Conservation (phyloP, 108 stramenopile species). For the Licmophora abbreviata region DNA sequence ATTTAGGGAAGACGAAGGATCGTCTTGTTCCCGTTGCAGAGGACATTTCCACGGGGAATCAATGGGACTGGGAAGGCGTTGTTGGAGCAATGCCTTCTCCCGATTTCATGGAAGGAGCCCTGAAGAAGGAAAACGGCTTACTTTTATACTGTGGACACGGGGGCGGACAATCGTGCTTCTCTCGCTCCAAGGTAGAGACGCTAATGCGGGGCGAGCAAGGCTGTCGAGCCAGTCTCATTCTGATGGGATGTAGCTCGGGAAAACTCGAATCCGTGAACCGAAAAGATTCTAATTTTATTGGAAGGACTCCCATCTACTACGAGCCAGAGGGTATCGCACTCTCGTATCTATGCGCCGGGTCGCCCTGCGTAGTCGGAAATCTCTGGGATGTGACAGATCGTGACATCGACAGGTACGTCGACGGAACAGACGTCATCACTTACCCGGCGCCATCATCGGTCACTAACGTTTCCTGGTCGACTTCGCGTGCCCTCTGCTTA, state of each 20-base stretch:
- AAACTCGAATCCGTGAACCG: slow-evolving; percentile 68
- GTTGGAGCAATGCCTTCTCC: slow-evolving; percentile 55
- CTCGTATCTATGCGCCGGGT: slow-evolving; percentile 83
- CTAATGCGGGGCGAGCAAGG: slow-evolving; percentile 23
- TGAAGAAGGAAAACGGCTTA: slow-evolving; percentile 50
- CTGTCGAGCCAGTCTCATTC: slow-evolving; percentile 47
- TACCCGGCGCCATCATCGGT: slow-evolving; percentile 12
- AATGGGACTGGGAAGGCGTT: slow-evolving; percentile 73
- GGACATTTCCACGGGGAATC: slow-evolving; percentile 16
- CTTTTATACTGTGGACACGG: slow-evolving; percentile 96
- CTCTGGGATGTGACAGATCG: slow-evolving; percentile 98
- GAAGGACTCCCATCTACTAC: slow-evolving; percentile 41
- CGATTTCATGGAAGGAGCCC: slow-evolving; percentile 38
- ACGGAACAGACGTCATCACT: too few relatives aligned
- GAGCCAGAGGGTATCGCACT: slow-evolving; percentile 93
- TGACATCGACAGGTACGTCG: slow-evolving; percentile 91
- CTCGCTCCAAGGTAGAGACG: slow-evolving; percentile 56
- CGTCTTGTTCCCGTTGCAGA: slow-evolving; percentile 65
- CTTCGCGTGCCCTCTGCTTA: neutral
- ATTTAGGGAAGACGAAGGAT: slow-evolving; percentile 69
- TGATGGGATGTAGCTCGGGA: slow-evolving; percentile 98
- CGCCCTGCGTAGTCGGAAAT: slow-evolving; percentile 95
- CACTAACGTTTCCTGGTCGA: neutral
- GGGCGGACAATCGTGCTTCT: slow-evolving; percentile 80
- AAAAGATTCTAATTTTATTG: slow-evolving; percentile 22